phyloP scores from a whole-genome alignment of 2,329 filamentous ascomycete genomes.

The Capronia americana region DNA sequence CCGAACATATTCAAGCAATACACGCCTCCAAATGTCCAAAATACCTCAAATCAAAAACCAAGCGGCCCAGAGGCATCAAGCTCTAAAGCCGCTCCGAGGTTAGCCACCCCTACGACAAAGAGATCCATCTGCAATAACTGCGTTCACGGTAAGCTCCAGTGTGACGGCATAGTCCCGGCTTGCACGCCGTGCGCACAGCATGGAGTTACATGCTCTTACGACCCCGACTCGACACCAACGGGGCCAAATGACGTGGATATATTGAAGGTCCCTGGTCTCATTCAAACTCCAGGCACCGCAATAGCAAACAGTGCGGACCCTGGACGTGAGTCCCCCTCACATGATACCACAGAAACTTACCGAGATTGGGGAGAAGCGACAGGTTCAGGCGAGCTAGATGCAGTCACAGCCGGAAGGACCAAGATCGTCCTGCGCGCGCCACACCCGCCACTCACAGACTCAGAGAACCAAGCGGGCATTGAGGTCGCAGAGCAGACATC shows the following conservation, averaged over 20 bases:
- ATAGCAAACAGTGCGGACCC: too few relatives aligned
- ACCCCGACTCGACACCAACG: not conserved
- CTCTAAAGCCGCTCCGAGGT: not conserved
- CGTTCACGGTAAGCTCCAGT: not conserved
- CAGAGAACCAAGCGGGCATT: not conserved
- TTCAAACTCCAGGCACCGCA: too few relatives aligned
- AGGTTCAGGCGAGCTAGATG: not conserved
- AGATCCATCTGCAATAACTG: not conserved
- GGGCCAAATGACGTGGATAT: not conserved
- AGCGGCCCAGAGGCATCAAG: not conserved
- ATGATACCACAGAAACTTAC: not conserved
- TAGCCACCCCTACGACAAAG: not conserved
- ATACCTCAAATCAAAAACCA: too few relatives aligned
- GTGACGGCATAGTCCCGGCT: not conserved
- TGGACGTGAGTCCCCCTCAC: not conserved
- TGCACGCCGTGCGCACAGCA: not conserved
- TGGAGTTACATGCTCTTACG: not conserved
- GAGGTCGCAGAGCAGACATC: not conserved
- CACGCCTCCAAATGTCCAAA: not conserved
- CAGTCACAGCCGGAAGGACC: not conserved
- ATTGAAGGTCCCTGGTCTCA: not conserved
- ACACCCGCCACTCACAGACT: not conserved
- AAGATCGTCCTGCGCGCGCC: not conserved
- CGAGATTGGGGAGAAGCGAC: not conserved
- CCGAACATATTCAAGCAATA: conserved; percentile 1